Evolutionary conservation across 2,329 filamentous ascomycete genomes (phyloP).

Genomic region (Parascedosporium putredinis): DNA sequence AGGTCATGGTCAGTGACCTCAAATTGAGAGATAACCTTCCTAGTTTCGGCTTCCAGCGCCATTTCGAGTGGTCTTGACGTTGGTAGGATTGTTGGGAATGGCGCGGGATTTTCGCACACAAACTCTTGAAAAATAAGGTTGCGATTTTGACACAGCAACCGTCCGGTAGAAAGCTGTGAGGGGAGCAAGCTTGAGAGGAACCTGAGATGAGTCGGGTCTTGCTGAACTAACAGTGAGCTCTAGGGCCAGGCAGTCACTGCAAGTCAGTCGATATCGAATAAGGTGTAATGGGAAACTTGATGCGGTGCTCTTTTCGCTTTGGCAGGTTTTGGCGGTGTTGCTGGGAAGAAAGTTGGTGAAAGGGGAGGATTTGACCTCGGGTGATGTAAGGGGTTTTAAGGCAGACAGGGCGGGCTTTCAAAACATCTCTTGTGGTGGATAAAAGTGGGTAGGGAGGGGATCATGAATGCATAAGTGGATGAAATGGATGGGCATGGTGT

Average conservation of each 20-base stretch:
- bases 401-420: background rate
- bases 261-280: too few relatives aligned
- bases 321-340: too few relatives aligned
- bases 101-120: slow-evolving; percentile 43
- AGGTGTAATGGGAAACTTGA: too few relatives aligned
- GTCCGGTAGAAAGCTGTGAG: slow-evolving; percentile 11
- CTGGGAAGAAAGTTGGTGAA: background rate
- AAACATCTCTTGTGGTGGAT: background rate
- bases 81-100: slow-evolving; percentile 43
- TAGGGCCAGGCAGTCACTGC: slow-evolving; percentile 12
- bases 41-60: slow-evolving; percentile 59
- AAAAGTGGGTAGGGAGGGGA: background rate
- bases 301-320: too few relatives aligned
- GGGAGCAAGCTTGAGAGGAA: slow-evolving; percentile 9
- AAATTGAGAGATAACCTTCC: slow-evolving; percentile 73
- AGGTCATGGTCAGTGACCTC: slow-evolving; percentile 71
- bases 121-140: slow-evolving; percentile 33
- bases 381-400: background rate
- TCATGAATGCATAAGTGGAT: background rate
- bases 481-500: background rate
- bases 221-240: slow-evolving; percentile 2
- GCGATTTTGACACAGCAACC: slow-evolving; percentile 14
- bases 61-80: slow-evolving; percentile 48
- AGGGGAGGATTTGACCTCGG: too few relatives aligned
- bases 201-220: slow-evolving; percentile 7